A percentile compares a stretch with the other conserved stretches of the same genome.
Evolutionary conservation across 495 filamentous ascomycete species (phyloP).

Genomic region (Daldinia caldariorum): DNA sequence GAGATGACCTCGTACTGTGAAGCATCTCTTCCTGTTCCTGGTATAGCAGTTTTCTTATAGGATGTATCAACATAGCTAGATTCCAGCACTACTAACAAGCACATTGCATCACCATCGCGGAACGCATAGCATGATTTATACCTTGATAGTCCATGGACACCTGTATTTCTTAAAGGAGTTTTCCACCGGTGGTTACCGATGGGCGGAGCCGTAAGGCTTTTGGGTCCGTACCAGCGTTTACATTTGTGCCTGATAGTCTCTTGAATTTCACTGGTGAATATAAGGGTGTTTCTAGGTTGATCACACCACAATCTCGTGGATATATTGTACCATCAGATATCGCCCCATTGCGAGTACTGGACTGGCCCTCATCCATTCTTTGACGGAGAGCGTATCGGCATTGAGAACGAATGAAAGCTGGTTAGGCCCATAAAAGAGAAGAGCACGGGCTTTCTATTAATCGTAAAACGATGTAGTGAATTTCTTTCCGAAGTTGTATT

Average conservation of each 20-base stretch:
- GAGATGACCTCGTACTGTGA: neutral
- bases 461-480: neutral
- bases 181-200: neutral
- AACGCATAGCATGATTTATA: neutral
- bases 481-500: neutral
- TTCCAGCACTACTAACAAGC: neutral
- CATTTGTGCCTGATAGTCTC: neutral
- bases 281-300: neutral
- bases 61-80: conserved; percentile 1
- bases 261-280: neutral
- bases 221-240: neutral
- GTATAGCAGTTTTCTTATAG: neutral
- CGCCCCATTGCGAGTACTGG: neutral
- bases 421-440: neutral
- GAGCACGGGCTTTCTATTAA: neutral
- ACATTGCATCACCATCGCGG: neutral
- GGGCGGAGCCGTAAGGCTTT: neutral
- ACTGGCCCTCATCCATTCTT: neutral
- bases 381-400: neutral
- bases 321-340: conserved; percentile 8
- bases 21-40: neutral
- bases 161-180: neutral
- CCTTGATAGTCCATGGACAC: conserved; percentile 1
- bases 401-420: neutral
- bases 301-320: conserved; percentile 5